Conservation (phyloP, 257 asterid genomes). For the Solanum lycopersicoides region DNA sequence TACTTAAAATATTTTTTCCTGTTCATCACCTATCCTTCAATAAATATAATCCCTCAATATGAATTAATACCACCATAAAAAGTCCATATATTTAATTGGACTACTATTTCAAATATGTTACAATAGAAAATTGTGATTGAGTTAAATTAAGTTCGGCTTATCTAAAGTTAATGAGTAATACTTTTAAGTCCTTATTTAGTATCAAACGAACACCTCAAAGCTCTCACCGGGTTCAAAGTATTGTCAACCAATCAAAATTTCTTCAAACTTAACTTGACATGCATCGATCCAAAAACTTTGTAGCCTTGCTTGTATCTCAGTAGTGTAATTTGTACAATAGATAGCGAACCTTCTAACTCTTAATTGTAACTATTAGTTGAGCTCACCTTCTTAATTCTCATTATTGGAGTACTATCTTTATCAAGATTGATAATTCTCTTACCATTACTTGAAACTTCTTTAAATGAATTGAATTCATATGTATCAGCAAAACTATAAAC, state of each 20-base stretch:
- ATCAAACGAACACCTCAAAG: neutral
- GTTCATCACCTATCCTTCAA: neutral
- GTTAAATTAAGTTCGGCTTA: neutral
- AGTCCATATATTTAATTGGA: neutral
- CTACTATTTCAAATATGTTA: neutral
- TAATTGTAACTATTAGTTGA: too few species aligned
- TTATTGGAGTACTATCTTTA: too few species aligned
- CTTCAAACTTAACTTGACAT: neutral
- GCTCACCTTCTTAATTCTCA: too few species aligned
- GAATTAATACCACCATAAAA: too few species aligned
- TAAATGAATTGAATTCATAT: too few species aligned
- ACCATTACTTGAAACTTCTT: too few species aligned
- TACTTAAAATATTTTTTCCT: neutral
- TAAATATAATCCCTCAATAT: neutral
- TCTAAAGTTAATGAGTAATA: neutral
- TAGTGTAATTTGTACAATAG: too few species aligned
- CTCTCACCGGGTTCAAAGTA: neutral
- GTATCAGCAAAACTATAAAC: too few species aligned
- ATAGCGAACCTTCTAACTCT: too few species aligned
- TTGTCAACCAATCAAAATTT: neutral
- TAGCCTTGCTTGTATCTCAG: too few species aligned
- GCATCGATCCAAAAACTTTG: too few species aligned
- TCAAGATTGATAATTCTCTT: too few species aligned
- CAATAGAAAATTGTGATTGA: neutral
- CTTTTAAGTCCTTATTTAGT: neutral